A percentile compares a stretch with the other conserved stretches of the same genome.
Evolutionary conservation across 306 rosid species (phyloP).

Genomic region (Dryas octopetala): DNA sequence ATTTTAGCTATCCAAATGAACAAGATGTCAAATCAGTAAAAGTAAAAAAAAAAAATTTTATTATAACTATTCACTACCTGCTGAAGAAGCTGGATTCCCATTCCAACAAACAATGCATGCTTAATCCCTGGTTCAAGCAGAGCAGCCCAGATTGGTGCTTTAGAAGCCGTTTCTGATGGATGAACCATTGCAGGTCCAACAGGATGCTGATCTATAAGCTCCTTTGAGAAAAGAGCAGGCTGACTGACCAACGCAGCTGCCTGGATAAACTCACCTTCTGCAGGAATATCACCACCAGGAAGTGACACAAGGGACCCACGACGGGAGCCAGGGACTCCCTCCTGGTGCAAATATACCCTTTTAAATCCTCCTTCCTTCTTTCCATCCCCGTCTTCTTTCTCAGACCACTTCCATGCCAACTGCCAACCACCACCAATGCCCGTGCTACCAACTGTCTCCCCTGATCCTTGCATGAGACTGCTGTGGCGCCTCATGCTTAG

Average conservation of each 20-base stretch:
- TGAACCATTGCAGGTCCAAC: slow-evolving; percentile 88
- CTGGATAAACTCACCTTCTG: slow-evolving; percentile 70
- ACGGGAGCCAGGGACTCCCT: slow-evolving; percentile 63
- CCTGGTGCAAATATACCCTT: slow-evolving; percentile 81
- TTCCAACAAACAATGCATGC: slow-evolving; percentile 70
- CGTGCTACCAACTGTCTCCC: slow-evolving; percentile 66
- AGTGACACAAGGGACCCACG: slow-evolving; percentile 75
- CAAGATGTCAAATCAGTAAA: neutral
- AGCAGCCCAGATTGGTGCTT: slow-evolving; percentile 64
- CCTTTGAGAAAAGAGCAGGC: slow-evolving; percentile 79
- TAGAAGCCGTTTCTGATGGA: slow-evolving; percentile 66
- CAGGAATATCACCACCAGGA: slow-evolving; percentile 59
- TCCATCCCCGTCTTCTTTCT: slow-evolving; percentile 64
- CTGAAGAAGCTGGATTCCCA: slow-evolving; percentile 82
- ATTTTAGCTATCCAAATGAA: neutral
- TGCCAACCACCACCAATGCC: slow-evolving; percentile 98
- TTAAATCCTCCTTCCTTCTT: slow-evolving; percentile 67
- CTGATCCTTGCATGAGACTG: slow-evolving; percentile 77
- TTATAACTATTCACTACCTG: slow-evolving; percentile 51
- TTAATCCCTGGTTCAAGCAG: slow-evolving; percentile 80
- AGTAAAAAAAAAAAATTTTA: neutral
- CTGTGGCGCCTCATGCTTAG: slow-evolving; percentile 71
- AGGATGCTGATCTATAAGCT: slow-evolving; percentile 55
- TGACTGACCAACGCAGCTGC: slow-evolving; percentile 91
- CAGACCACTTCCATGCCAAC: slow-evolving; percentile 95